Conservation (phyloP, 192 early-diverging fungal species). For the Rhizophagus clarus region DNA sequence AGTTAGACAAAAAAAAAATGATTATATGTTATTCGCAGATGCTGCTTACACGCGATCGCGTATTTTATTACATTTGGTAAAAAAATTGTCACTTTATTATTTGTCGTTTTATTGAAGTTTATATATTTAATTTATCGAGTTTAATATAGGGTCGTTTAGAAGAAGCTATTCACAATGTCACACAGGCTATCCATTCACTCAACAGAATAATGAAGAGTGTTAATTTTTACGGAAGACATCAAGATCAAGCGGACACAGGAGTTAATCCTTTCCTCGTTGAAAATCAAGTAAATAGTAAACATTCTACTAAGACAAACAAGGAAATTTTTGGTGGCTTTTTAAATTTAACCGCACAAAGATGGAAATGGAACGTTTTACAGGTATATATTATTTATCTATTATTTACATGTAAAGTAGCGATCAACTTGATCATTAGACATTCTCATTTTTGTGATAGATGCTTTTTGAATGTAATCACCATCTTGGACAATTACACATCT, state of each 20-base stretch:
- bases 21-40: slow-evolving; percentile 38
- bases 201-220: slow-evolving; percentile 42
- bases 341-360: slow-evolving; percentile 34
- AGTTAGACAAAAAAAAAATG: slow-evolving; percentile 29
- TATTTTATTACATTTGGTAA: slow-evolving; percentile 29
- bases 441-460: background rate
- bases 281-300: background rate
- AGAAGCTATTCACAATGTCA: slow-evolving; percentile 45
- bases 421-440: background rate
- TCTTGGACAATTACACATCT: slow-evolving; percentile 53
- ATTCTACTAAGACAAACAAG: background rate
- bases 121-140: background rate
- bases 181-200: slow-evolving; percentile 36
- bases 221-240: slow-evolving; percentile 5
- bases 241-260: background rate
- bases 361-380: slow-evolving; percentile 39
- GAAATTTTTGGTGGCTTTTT: background rate
- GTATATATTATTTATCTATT: slow-evolving; percentile 28
- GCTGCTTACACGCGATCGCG: slow-evolving; percentile 47
- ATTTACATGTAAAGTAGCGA: background rate
- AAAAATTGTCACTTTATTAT: background rate
- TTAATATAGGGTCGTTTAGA: slow-evolving; percentile 37
- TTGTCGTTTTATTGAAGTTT: background rate
- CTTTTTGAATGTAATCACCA: slow-evolving; percentile 52
- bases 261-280: slow-evolving; percentile 34